Percentiles rank a stretch among this genome's conserved stretches.
Evolutionary conservation across 345 rosid species (phyloP).

Genomic region (Microcos paniculata): DNA sequence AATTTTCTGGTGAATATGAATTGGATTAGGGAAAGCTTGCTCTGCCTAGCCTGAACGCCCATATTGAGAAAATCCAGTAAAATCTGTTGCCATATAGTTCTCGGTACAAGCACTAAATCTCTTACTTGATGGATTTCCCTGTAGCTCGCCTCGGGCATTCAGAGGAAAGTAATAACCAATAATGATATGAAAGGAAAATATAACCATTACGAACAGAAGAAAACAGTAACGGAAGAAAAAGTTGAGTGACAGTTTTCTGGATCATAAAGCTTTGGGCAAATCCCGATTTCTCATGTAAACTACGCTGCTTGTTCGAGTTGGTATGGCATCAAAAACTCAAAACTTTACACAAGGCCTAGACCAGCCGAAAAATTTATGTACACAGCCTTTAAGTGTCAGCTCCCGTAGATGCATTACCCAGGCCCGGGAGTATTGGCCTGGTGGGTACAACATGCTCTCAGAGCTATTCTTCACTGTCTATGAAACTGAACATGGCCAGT

Average conservation of each 20-base stretch:
- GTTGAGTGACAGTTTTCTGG: neutral
- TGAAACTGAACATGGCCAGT: constrained; percentile 14
- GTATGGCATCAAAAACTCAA: neutral
- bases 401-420: neutral
- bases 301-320: neutral
- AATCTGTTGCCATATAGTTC: no score
- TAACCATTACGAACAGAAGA: neutral
- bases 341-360: neutral
- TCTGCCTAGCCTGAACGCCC: no score
- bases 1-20: neutral
- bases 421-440: no score
- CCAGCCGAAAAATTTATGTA: neutral
- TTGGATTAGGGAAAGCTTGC: neutral
- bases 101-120: no score
- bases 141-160: no score
- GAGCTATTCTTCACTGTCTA: neutral
- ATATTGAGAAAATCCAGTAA: no score
- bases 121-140: no score
- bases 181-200: no score
- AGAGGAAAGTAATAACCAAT: no score
- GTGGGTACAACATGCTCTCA: neutral
- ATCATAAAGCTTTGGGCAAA: neutral
- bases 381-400: neutral
- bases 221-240: neutral
- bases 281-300: neutral